These are phyloP conservation scores for Hanseniaspora thailandica DNA, from an alignment of 805 yeast genomes.

Conservation along the genomic window DNA sequence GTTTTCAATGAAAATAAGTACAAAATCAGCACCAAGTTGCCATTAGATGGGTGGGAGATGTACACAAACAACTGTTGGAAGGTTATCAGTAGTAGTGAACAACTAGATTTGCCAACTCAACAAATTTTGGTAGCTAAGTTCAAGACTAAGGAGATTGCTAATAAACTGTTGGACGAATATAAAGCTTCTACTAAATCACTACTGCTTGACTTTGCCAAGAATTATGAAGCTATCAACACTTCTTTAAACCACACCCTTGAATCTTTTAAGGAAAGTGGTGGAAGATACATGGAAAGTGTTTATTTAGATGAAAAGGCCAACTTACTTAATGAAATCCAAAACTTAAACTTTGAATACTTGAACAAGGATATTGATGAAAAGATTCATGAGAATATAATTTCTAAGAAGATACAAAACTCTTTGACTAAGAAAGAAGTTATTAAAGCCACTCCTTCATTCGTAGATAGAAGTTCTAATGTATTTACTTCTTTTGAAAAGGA, in stretches of 20 bases:
- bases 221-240: constrained; percentile 35
- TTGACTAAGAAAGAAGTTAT: constrained; percentile 5
- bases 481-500: neutral
- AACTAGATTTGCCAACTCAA: constrained; percentile 91
- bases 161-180: constrained; percentile 39
- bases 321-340: constrained; percentile 39
- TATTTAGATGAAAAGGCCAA: constrained; percentile 49
- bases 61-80: constrained; percentile 90
- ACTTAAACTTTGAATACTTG: neutral
- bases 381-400: neutral
- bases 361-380: constrained; percentile 1
- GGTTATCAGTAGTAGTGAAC: constrained; percentile 84
- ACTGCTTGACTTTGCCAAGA: constrained; percentile 30
- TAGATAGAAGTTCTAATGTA: neutral
- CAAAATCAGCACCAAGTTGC: constrained; percentile 67
- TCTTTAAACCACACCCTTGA: constrained; percentile 32
- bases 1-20: constrained; percentile 43
- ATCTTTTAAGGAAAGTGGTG: constrained; percentile 56
- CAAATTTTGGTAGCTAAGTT: constrained; percentile 89
- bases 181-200: constrained; percentile 26
- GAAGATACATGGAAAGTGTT: constrained; percentile 58
- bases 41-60: constrained; percentile 91
- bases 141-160: constrained; percentile 81
- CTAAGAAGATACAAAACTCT: neutral
- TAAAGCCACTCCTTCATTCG: constrained; percentile 10